These are phyloP conservation scores for Viola pubescens DNA, from an alignment of 441 rosid genomes.

Conservation along the genomic window DNA sequence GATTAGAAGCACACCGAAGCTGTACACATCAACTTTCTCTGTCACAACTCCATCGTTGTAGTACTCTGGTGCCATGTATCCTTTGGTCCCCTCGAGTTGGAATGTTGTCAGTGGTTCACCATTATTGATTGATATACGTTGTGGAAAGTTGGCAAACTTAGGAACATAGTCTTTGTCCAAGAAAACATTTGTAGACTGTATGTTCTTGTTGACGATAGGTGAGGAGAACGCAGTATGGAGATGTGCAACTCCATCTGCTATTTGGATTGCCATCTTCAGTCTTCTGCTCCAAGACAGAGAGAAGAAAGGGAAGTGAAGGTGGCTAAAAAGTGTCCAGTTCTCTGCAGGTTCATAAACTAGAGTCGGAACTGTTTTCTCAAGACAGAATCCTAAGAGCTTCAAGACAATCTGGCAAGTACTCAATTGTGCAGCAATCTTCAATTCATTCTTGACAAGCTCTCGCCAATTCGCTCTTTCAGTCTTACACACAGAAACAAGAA, in stretches of 20 bases:
- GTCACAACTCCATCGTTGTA: conserved; percentile 12
- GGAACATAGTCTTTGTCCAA: conserved; percentile 21
- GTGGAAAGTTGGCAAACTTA: conserved; percentile 31
- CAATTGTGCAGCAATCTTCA: conserved; percentile 30
- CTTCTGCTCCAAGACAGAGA: not conserved
- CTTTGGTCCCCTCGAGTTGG: not conserved
- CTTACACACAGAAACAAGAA: conserved; percentile 3
- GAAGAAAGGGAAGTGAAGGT: not conserved
- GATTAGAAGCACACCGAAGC: conserved; percentile 31
- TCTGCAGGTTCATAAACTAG: conserved; percentile 25
- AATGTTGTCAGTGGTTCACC: conserved; percentile 21
- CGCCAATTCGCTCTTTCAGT: not conserved
- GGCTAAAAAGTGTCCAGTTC: conserved; percentile 17
- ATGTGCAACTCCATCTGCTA: conserved; percentile 25
- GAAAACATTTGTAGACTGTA: conserved; percentile 19
- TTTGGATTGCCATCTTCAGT: conserved; percentile 14
- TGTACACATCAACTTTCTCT: conserved; percentile 36
- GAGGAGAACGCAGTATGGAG: conserved; percentile 35
- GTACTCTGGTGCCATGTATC: conserved; percentile 22
- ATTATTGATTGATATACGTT: conserved; percentile 29
- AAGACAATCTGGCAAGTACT: conserved; percentile 29
- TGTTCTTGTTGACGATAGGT: conserved; percentile 25
- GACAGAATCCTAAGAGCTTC: conserved; percentile 37
- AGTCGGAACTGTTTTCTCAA: conserved; percentile 25
- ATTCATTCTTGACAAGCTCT: conserved; percentile 7